phyloP scores from a whole-genome alignment of 2,329 filamentous ascomycete species.

The Zasmidium citrigriseum region DNA sequence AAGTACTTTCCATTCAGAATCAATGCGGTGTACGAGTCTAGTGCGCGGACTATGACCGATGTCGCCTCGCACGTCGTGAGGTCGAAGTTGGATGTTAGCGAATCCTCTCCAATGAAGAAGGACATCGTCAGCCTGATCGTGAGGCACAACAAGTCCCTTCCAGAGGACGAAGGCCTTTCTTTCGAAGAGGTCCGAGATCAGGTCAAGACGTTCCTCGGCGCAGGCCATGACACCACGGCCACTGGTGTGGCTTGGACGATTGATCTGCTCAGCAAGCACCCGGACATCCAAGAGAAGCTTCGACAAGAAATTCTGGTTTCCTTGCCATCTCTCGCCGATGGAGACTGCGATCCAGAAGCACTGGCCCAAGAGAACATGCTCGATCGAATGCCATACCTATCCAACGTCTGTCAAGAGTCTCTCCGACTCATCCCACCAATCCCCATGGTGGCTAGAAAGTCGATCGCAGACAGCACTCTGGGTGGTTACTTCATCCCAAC shows the following conservation, averaged over 20 bases:
- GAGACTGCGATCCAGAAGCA: neutral
- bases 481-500: neutral
- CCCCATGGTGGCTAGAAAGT: neutral
- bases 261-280: slow-evolving; percentile 4
- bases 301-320: neutral
- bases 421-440: neutral
- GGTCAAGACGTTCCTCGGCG: slow-evolving; percentile 3
- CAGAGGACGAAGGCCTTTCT: neutral
- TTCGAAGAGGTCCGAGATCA: slow-evolving; percentile 1
- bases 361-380: neutral
- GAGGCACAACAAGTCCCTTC: neutral
- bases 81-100: neutral
- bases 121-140: slow-evolving; percentile 5
- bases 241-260: neutral
- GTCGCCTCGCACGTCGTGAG: neutral
- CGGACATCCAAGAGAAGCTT: neutral
- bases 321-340: neutral
- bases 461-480: neutral
- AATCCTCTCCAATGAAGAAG: neutral
- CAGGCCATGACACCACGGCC: slow-evolving; percentile 3
- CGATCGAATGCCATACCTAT: neutral
- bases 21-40: neutral
- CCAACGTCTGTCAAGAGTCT: neutral
- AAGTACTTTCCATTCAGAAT: neutral
- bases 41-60: neutral